Conservation (phyloP, 805 yeast species). For the Nakazawaea populi region DNA sequence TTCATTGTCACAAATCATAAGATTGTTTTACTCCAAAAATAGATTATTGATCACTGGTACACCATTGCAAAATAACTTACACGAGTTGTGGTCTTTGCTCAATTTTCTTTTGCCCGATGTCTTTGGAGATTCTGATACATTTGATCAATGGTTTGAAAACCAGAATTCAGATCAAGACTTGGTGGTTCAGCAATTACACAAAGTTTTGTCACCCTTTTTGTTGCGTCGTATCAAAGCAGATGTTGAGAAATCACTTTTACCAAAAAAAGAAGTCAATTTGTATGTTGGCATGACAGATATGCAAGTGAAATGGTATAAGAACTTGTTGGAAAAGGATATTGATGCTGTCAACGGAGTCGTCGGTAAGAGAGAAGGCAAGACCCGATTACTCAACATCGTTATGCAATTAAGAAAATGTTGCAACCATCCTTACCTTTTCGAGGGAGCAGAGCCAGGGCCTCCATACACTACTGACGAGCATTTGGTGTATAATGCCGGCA, state of each 20-base stretch:
- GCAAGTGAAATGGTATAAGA: slow-evolving; percentile 92
- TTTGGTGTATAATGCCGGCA: slow-evolving; percentile 82
- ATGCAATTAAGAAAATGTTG: slow-evolving; percentile 97
- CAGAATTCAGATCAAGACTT: slow-evolving; percentile 60
- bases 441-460: slow-evolving; percentile 99
- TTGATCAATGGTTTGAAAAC: slow-evolving; percentile 87
- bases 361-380: slow-evolving; percentile 92
- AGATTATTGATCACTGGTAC: slow-evolving; percentile 91
- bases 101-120: slow-evolving; percentile 92
- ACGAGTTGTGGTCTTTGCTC: slow-evolving; percentile 92
- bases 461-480: slow-evolving; percentile 96
- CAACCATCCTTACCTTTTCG: slow-evolving; percentile 94
- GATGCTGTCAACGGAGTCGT: slow-evolving; percentile 95
- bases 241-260: slow-evolving; percentile 85
- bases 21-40: slow-evolving; percentile 80
- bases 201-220: slow-evolving; percentile 81
- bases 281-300: slow-evolving; percentile 94
- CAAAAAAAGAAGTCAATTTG: slow-evolving; percentile 84
- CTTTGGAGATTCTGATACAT: slow-evolving; percentile 83
- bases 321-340: slow-evolving; percentile 83
- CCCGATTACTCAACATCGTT: slow-evolving; percentile 85
- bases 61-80: slow-evolving; percentile 90
- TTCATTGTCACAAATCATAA: slow-evolving; percentile 84
- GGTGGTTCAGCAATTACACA: slow-evolving; percentile 84
- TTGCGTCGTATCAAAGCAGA: slow-evolving; percentile 88